These are phyloP conservation scores for Galerina marginata DNA, from an alignment of 768 basidiomycete species.

Conservation along the genomic window DNA sequence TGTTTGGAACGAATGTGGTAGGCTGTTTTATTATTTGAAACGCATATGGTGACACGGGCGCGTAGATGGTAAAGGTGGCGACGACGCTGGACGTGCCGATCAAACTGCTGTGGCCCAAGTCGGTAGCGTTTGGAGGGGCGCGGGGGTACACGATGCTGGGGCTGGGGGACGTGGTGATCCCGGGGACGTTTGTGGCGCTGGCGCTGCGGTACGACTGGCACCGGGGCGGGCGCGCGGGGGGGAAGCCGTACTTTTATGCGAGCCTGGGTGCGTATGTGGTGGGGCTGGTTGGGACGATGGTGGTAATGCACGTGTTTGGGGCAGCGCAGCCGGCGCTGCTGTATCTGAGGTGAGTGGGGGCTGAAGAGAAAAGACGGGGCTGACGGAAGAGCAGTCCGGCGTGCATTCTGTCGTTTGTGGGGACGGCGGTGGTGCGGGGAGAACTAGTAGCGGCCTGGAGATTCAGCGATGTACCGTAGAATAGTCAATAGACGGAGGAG, in stretches of 20 bases:
- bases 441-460: slow-evolving; percentile 74
- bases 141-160: slow-evolving; percentile 89
- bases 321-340: slow-evolving; percentile 90
- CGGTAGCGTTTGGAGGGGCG: slow-evolving; percentile 48
- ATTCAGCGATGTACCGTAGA: slow-evolving; percentile 61
- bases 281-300: slow-evolving; percentile 79
- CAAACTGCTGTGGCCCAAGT: slow-evolving; percentile 89
- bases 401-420: slow-evolving; percentile 72
- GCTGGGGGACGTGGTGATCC: slow-evolving; percentile 82
- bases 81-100: slow-evolving; percentile 90
- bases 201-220: slow-evolving; percentile 85
- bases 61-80: slow-evolving; percentile 92
- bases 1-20: slow-evolving; percentile 87
- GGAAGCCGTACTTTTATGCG: slow-evolving; percentile 79
- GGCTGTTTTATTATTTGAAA: slow-evolving; percentile 30
- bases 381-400: slow-evolving; percentile 56
- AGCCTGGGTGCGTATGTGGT: slow-evolving; percentile 72
- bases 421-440: slow-evolving; percentile 63
- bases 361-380: neutral
- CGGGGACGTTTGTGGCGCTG: slow-evolving; percentile 76
- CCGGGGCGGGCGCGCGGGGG: slow-evolving; percentile 45
- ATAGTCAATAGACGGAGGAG: slow-evolving; percentile 12
- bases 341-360: slow-evolving; percentile 73
- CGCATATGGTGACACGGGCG: neutral
- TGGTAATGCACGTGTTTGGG: slow-evolving; percentile 79